Conservation (phyloP, 1,139 yeast species). For the Suhomyces choctaworum region DNA sequence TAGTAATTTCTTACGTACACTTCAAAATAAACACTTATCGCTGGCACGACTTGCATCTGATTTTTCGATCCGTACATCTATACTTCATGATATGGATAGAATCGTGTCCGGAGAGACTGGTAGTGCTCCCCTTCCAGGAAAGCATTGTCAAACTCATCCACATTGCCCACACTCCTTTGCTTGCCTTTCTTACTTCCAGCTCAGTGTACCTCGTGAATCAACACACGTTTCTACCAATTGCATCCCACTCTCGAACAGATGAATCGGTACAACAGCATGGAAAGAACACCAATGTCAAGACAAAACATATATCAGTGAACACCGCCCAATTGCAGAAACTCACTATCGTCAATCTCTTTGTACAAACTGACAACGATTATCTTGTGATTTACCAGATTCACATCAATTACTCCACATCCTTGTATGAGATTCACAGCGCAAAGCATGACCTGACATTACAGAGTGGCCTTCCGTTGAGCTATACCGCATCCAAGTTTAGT, state of each 20-base stretch:
- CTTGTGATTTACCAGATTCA: conserved; percentile 38
- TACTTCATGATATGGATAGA: conserved; percentile 45
- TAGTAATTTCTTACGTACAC: no score
- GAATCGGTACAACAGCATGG: conserved; percentile 42
- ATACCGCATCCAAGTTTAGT: conserved; percentile 29
- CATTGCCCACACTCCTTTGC: conserved; percentile 36
- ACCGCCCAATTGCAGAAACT: conserved; percentile 30
- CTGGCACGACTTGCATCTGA: no score
- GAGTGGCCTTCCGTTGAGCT: conserved; percentile 35
- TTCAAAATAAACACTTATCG: no score
- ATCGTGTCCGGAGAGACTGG: conserved; percentile 34
- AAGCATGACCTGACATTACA: conserved; percentile 33
- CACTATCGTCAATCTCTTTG: conserved; percentile 32
- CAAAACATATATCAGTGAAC: conserved; percentile 32
- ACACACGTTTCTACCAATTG: conserved; percentile 36
- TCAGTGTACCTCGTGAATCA: conserved; percentile 33
- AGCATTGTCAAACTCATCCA: conserved; percentile 27
- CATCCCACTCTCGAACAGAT: conserved; percentile 30
- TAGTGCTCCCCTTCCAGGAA: conserved; percentile 28
- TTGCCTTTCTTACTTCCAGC: conserved; percentile 33
- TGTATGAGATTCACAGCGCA: conserved; percentile 33
- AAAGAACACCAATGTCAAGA: conserved; percentile 24
- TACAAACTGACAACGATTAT: conserved; percentile 34
- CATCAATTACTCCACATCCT: conserved; percentile 32
- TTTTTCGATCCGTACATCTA: conserved; percentile 7